Conservation (phyloP, 2,329 filamentous ascomycete species). For the Hypoxylon sp. region DNA sequence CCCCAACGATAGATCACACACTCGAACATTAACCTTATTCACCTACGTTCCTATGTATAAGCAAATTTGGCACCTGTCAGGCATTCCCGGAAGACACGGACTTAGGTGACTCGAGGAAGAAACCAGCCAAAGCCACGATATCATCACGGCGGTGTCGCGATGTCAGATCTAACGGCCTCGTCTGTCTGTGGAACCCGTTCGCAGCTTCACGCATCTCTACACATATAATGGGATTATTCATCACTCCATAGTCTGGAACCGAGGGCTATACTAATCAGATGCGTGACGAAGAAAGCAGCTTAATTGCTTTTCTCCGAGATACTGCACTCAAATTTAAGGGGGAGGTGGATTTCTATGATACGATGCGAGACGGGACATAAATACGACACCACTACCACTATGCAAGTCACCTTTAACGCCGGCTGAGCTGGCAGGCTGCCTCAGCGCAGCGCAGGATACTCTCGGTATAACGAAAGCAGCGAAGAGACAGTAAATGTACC, state of each 20-base stretch:
- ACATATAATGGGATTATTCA: not conserved
- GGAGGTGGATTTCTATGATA: constrained; percentile 7
- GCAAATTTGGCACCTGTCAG: not conserved
- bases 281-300: not conserved
- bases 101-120: not conserved
- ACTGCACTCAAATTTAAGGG: constrained; percentile 12
- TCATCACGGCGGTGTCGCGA: not conserved
- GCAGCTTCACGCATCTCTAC: too few species aligned
- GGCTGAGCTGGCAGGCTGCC: not conserved
- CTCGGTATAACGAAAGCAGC: not conserved
- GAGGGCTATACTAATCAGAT: not conserved
- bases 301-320: constrained; percentile 4
- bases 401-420: constrained; percentile 3
- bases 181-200: not conserved
- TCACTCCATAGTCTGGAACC: not conserved
- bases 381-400: constrained; percentile 2
- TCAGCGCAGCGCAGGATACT: not conserved
- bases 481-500: not conserved
- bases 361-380: not conserved
- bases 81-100: not conserved
- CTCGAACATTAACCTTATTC: too few species aligned
- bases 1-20: too few species aligned
- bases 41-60: not conserved
- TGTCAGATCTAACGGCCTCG: not conserved
- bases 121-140: not conserved